phyloP scores from a whole-genome alignment of 2,329 filamentous ascomycete species.

The Waltergamsia citrina region DNA sequence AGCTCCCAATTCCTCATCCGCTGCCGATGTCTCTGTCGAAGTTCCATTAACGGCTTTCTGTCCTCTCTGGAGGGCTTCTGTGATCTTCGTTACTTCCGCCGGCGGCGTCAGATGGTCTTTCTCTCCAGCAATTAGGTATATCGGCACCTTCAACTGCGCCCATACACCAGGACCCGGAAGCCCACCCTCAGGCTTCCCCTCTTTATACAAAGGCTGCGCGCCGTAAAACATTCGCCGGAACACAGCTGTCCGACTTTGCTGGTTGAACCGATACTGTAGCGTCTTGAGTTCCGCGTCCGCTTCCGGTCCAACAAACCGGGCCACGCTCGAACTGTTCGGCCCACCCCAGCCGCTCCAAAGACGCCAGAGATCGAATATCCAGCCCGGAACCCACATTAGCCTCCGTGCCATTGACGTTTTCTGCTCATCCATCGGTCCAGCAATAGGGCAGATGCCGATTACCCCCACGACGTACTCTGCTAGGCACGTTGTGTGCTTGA shows the following conservation, averaged over 20 bases:
- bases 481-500: slow-evolving; percentile 38
- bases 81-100: slow-evolving; percentile 60
- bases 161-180: slow-evolving; percentile 63
- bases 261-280: slow-evolving; percentile 67
- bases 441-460: slow-evolving; percentile 71
- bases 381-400: slow-evolving; percentile 59
- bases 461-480: slow-evolving; percentile 62
- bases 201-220: slow-evolving; percentile 49
- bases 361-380: slow-evolving; percentile 68
- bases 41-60: slow-evolving; percentile 4
- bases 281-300: slow-evolving; percentile 57
- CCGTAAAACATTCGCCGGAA: slow-evolving; percentile 77
- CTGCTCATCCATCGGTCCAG: slow-evolving; percentile 49
- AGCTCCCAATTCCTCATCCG: slow-evolving; percentile 19
- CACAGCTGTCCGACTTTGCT: slow-evolving; percentile 71
- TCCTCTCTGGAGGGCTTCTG: slow-evolving; percentile 21
- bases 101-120: slow-evolving; percentile 69
- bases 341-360: slow-evolving; percentile 74
- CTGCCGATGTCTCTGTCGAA: neutral
- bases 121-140: slow-evolving; percentile 72
- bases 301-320: slow-evolving; percentile 61
- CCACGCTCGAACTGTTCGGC: slow-evolving; percentile 65
- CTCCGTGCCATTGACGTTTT: slow-evolving; percentile 33
- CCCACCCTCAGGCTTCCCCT: slow-evolving; percentile 47
- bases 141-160: slow-evolving; percentile 61